Base-by-base conservation (phyloP, 2,329 filamentous ascomycete species). In the Tolypocladium tundrense region DNA sequence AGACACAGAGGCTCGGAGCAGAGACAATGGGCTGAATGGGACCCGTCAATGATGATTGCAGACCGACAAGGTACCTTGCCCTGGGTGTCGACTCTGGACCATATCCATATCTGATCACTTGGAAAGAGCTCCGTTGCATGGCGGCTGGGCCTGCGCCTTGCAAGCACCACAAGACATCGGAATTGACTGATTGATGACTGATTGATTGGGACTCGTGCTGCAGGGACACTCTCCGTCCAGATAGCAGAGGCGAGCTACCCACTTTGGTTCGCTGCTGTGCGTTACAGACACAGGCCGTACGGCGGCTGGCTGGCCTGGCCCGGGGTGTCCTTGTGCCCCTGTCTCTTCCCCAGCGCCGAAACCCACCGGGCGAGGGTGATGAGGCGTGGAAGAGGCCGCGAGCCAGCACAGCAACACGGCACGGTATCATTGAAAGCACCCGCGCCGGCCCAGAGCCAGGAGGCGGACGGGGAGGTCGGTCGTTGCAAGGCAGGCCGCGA, bases 331-430 rank as follows among this genome's bases (percentile, higher is more conserved):
- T 33, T 45, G 31, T 40, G 24, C 35, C 55, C 55, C 41, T 57
- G 56, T 50, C 45, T 21, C 24, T 55, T 55, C 42, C 41, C 41
- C 57, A 56, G 40, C 33, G 27, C 51, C 51, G 56, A 57, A 57
- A 31, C 33, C 45, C 57, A 45, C 57, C 41, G n/a, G 51, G 54
- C 24, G 43, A 50, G 43, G 40, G 39, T n/a, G 50, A n/a, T n/a
- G 54, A 39, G 50, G 37, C 50, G 55, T 43, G 35, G 35, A 35
- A 21, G 53, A 27, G 53, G 31, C 33, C 24, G 31, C 31, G 54
- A 45, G 54, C 54, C 40, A 55, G 31, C 31, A 50, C 45, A 48
- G 43, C 51, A 40, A n/a, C 24, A 54, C 53, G 53, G 35, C 53
- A 54, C 53, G 40, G n/a, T 21, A 35, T 41, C 13, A 43, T 27